Evolutionary conservation across 495 filamentous ascomycete species (phyloP).

Genomic region (Opeltia flavorubescens): DNA sequence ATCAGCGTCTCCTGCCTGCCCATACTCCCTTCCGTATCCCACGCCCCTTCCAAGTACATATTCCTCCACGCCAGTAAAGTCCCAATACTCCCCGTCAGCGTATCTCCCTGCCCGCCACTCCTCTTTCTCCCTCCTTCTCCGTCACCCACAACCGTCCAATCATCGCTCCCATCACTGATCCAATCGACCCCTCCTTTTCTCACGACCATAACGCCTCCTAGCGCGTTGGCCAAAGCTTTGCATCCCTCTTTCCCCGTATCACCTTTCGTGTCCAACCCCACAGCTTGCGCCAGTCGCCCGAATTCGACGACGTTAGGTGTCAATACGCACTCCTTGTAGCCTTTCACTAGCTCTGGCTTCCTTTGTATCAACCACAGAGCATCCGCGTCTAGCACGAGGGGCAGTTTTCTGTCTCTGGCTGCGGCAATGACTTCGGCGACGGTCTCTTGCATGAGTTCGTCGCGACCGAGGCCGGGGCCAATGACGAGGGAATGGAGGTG

Average conservation of each 20-base stretch:
- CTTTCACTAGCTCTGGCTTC: constrained; percentile 61
- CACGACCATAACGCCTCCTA: constrained; percentile 80
- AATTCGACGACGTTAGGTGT: constrained; percentile 96
- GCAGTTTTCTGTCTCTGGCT: constrained; percentile 56
- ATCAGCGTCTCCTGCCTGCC: constrained; percentile 50
- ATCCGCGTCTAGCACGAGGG: constrained; percentile 87
- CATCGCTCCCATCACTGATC: constrained; percentile 57
- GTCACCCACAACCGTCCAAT: constrained; percentile 57
- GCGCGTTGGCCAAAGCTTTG: constrained; percentile 54
- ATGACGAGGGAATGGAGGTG: constrained; percentile 89
- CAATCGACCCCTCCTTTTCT: constrained; percentile 82
- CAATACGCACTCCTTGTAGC: constrained; percentile 72
- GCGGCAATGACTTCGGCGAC: constrained; percentile 66
- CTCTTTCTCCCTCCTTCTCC: constrained; percentile 71
- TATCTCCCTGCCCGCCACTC: constrained; percentile 91
- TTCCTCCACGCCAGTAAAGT: constrained; percentile 79
- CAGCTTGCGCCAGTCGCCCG: constrained; percentile 55
- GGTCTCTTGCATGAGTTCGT: constrained; percentile 79
- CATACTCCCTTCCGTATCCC: constrained; percentile 44
- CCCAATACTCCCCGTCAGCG: constrained; percentile 75
- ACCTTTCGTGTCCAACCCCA: constrained; percentile 46
- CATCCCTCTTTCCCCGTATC: constrained; percentile 32
- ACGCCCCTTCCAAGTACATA: constrained; percentile 70
- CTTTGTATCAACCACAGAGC: constrained; percentile 64
- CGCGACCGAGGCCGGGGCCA: constrained; percentile 82